phyloP scores from a whole-genome alignment of 768 basidiomycete species.

The Hygrocybe punicea region DNA sequence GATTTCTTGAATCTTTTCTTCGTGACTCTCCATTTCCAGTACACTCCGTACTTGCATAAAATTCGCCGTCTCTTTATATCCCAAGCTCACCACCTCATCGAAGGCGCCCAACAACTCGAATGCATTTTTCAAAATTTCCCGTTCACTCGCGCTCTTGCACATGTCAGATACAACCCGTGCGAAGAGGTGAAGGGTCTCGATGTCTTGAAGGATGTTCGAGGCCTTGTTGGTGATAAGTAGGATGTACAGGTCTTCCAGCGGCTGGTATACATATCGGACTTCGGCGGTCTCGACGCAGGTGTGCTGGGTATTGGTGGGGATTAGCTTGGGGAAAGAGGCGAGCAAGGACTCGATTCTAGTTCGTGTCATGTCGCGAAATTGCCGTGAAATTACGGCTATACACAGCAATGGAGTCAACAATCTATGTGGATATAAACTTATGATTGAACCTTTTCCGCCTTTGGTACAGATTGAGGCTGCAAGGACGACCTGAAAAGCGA shows the following conservation, averaged over 20 bases:
- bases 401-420: background rate
- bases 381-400: conserved; percentile 90
- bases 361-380: conserved; percentile 90
- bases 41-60: conserved; percentile 75
- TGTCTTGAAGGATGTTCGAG: conserved; percentile 98
- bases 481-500: conserved; percentile 67
- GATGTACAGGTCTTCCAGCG: conserved; percentile 94
- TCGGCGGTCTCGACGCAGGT: conserved; percentile 95
- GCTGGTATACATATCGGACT: conserved; percentile 95
- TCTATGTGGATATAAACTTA: background rate
- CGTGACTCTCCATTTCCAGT: conserved; percentile 87
- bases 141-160: conserved; percentile 81
- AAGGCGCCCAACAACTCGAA: conserved; percentile 95
- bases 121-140: conserved; percentile 84
- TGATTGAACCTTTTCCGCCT: conserved; percentile 78
- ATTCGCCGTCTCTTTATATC: conserved; percentile 77
- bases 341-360: conserved; percentile 93
- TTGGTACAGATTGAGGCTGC: conserved; percentile 95
- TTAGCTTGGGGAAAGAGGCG: conserved; percentile 95
- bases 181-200: conserved; percentile 92
- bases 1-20: conserved; percentile 96
- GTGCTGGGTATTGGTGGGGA: conserved; percentile 91
- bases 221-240: conserved; percentile 97
- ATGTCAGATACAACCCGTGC: conserved; percentile 91
- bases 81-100: conserved; percentile 92